Percentiles rank a stretch among this genome's conserved stretches.
These are phyloP conservation scores for Candolleomyces eurysporus DNA, from an alignment of 768 basidiomycete genomes.

Conservation along the genomic window DNA sequence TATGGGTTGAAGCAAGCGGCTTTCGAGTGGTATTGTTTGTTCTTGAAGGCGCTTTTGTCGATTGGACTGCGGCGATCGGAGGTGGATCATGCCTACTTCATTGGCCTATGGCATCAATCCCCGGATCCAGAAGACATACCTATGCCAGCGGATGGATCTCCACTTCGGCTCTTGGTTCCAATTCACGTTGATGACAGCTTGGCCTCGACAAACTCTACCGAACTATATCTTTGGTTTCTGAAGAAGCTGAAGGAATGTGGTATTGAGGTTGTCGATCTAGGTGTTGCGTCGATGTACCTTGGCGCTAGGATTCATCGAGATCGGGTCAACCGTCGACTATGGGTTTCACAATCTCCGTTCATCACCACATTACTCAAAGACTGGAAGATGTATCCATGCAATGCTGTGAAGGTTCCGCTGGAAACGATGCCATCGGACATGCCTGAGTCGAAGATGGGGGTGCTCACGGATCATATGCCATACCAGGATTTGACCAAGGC, in stretches of 20 bases:
- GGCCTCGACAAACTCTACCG: conserved; percentile 1
- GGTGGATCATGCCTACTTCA: conserved; percentile 7
- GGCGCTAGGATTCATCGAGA: conserved; percentile 12
- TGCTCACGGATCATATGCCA: neutral
- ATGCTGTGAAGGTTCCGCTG: neutral
- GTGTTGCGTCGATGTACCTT: conserved; percentile 6
- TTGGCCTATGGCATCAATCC: neutral
- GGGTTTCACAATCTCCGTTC: conserved; percentile 13
- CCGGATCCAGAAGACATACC: conserved; percentile 7
- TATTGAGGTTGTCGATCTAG: conserved; percentile 10
- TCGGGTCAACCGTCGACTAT: conserved; percentile 2
- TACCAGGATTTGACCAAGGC: neutral
- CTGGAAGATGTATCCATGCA: conserved; percentile 3
- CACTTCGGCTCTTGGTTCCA: conserved; percentile 2
- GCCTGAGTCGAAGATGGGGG: neutral
- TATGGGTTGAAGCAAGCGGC: conserved; percentile 1
- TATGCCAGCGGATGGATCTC: conserved; percentile 5
- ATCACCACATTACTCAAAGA: conserved; percentile 10
- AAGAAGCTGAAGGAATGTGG: neutral
- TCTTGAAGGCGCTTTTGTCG: neutral
- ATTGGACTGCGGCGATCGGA: conserved; percentile 6
- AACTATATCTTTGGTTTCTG: conserved; percentile 8
- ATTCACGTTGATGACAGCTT: conserved; percentile 11
- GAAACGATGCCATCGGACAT: neutral
- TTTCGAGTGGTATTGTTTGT: neutral